phyloP scores from a whole-genome alignment of 2,329 filamentous ascomycete species.

The Fusarium sambucinum region DNA sequence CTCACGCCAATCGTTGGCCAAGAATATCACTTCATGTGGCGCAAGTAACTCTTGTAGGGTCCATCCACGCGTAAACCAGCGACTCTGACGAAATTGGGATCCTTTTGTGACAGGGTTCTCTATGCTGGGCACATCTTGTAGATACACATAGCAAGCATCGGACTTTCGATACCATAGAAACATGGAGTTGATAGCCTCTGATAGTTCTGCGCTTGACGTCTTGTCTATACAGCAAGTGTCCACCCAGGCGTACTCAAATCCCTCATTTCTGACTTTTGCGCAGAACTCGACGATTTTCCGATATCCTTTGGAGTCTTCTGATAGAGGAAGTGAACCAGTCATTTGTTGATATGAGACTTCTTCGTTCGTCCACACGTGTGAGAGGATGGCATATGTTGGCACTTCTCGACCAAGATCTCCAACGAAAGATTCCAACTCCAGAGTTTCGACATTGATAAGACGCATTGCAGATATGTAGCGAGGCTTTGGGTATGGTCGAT shows the following conservation, averaged over 20 bases:
- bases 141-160: constrained; percentile 17
- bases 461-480: not conserved
- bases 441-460: constrained; percentile 21
- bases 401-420: constrained; percentile 8
- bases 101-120: not conserved
- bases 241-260: constrained; percentile 24
- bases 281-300: constrained; percentile 21
- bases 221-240: constrained; percentile 29
- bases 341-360: constrained; percentile 12
- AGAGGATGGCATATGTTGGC: constrained; percentile 17
- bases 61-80: constrained; percentile 20
- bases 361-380: constrained; percentile 16
- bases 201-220: constrained; percentile 22
- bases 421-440: constrained; percentile 17
- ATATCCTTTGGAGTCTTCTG: constrained; percentile 11
- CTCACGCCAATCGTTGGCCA: not conserved
- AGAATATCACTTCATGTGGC: constrained; percentile 19
- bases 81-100: constrained; percentile 14
- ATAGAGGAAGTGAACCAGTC: not conserved
- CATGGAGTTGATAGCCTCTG: constrained; percentile 19
- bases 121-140: not conserved
- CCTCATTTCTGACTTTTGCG: constrained; percentile 11
- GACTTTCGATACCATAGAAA: constrained; percentile 15
- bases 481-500: fast-evolving
- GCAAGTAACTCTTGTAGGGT: constrained; percentile 21